Percentiles rank a stretch among this genome's conserved stretches.
Conservation (phyloP, 208 protist species). For the Entamoeba dispar region DNA sequence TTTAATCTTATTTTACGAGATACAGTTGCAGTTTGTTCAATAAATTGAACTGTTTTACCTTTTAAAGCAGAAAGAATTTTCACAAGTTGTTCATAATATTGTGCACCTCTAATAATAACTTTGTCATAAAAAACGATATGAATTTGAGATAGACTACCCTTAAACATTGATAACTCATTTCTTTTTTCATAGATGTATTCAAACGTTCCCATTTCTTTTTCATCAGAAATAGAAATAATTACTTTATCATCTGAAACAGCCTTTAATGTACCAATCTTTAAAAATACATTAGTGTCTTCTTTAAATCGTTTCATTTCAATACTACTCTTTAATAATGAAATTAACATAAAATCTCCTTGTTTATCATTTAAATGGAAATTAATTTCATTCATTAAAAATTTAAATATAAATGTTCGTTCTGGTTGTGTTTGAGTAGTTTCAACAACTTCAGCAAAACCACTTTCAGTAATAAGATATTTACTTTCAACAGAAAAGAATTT, state of each 20-base stretch:
- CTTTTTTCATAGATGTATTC: not conserved
- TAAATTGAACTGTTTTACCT: not conserved
- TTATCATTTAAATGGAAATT: not conserved
- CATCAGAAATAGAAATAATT: not conserved
- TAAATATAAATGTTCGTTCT: not conserved
- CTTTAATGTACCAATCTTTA: not conserved
- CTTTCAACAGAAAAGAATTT: not conserved
- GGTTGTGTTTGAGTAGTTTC: not conserved
- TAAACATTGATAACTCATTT: not conserved
- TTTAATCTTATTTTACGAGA: not conserved
- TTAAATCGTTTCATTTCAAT: not conserved
- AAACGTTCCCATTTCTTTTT: not conserved
- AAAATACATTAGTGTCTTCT: not conserved
- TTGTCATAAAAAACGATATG: not conserved
- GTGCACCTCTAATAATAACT: not conserved
- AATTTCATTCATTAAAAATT: not conserved
- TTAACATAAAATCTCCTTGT: not conserved
- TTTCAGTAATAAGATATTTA: not conserved
- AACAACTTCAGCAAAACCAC: not conserved
- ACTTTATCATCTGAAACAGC: not conserved
- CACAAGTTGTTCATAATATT: not conserved
- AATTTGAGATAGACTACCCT: not conserved
- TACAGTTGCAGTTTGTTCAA: not conserved
- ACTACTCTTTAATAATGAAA: not conserved
- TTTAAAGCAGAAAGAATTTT: not conserved